Percentiles rank a stretch among this genome's conserved stretches.
Conservation (phyloP, 352 stramenopile species). For the Globisporangium spinosum region DNA sequence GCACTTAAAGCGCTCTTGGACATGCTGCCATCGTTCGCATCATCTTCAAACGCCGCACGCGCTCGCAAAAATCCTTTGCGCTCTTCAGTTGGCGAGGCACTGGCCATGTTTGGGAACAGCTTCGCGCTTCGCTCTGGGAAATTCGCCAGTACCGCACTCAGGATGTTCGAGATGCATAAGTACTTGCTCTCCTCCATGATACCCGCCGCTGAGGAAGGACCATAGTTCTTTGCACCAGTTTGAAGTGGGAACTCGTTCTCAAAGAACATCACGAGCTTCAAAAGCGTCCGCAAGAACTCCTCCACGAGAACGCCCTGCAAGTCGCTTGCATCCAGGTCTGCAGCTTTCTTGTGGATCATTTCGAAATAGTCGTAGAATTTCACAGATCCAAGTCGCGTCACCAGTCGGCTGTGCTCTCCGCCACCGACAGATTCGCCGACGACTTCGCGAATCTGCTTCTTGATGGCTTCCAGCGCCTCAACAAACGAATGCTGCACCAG, state of each 20-base stretch:
- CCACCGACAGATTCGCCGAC: slow-evolving; percentile 27
- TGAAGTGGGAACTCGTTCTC: slow-evolving; percentile 52
- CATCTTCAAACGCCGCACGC: slow-evolving; percentile 27
- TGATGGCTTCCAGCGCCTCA: slow-evolving; percentile 69
- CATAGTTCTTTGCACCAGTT: neutral
- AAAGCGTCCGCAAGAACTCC: slow-evolving; percentile 70
- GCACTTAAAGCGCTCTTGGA: slow-evolving; percentile 20
- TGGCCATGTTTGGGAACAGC: slow-evolving; percentile 40
- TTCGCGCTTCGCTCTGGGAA: slow-evolving; percentile 42
- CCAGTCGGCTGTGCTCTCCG: slow-evolving; percentile 17
- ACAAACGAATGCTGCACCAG: slow-evolving; percentile 76
- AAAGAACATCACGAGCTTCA: slow-evolving; percentile 74
- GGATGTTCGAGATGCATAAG: slow-evolving; percentile 63
- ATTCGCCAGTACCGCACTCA: slow-evolving; percentile 52
- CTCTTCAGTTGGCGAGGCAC: slow-evolving; percentile 1
- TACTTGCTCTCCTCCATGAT: slow-evolving; percentile 29
- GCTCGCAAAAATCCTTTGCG: slow-evolving; percentile 13
- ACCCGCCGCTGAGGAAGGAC: neutral
- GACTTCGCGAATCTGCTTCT: slow-evolving; percentile 46
- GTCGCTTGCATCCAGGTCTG: slow-evolving; percentile 60
- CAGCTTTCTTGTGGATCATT: slow-evolving; percentile 60
- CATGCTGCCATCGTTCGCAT: slow-evolving; percentile 25
- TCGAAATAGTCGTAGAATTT: slow-evolving; percentile 83
- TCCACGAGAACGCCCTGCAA: slow-evolving; percentile 73
- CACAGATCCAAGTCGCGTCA: slow-evolving; percentile 37